Percentiles rank a stretch among this genome's conserved stretches.
Evolutionary conservation across 768 basidiomycete genomes (phyloP).

Genomic region (Leccinum subtestaceum): DNA sequence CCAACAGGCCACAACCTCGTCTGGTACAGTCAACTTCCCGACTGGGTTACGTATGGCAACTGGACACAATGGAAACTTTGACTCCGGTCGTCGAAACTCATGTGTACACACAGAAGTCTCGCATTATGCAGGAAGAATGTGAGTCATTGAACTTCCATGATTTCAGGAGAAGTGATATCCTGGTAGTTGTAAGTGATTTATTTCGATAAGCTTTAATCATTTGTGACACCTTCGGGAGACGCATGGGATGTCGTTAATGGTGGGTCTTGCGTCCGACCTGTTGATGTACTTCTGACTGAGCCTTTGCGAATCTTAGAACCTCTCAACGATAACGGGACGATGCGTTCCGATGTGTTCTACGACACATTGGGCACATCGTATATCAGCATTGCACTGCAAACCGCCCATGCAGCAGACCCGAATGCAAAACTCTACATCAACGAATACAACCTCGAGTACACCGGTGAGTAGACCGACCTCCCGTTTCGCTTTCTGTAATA

Average conservation of each 20-base stretch:
- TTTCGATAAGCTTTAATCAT: neutral
- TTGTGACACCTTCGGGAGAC: slow-evolving; percentile 8
- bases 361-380: slow-evolving; percentile 47
- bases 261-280: neutral
- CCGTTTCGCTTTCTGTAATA: neutral
- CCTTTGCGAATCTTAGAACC: slow-evolving; percentile 9
- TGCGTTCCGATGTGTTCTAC: slow-evolving; percentile 51
- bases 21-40: slow-evolving; percentile 16
- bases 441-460: slow-evolving; percentile 27
- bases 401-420: slow-evolving; percentile 31
- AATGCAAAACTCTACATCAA: slow-evolving; percentile 34
- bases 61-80: slow-evolving; percentile 13
- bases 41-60: slow-evolving; percentile 15
- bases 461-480: slow-evolving; percentile 15
- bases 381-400: slow-evolving; percentile 47
- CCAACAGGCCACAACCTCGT: slow-evolving; percentile 20
- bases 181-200: slow-evolving; percentile 12
- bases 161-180: neutral
- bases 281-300: neutral
- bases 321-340: slow-evolving; percentile 57
- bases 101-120: slow-evolving; percentile 15
- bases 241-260: slow-evolving; percentile 25
- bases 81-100: slow-evolving; percentile 18
- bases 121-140: slow-evolving; percentile 15
- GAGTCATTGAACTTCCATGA: neutral